Percentiles rank a stretch among this genome's conserved stretches.
Conservation (phyloP, 139 green algal genomes). For the Chlamydomonas sp. region DNA sequence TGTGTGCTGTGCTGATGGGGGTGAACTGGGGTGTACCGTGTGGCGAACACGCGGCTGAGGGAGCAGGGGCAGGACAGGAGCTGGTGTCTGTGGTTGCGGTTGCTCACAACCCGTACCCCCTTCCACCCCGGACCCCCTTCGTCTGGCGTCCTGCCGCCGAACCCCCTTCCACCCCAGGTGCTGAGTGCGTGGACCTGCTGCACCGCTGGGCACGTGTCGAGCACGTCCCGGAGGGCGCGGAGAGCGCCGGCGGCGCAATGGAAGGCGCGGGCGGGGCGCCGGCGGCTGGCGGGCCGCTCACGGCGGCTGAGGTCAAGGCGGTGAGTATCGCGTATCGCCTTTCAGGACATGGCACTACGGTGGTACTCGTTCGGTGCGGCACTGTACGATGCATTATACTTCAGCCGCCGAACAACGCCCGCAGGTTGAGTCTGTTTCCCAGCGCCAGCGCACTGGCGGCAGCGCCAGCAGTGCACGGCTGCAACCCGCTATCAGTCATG, state of each 20-base stretch:
- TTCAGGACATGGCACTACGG: neutral
- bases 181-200: constrained; percentile 68
- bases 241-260: neutral
- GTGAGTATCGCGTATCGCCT: constrained; percentile 38
- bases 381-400: neutral
- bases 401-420: no score
- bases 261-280: neutral
- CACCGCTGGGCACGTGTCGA: constrained; percentile 62
- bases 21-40: neutral
- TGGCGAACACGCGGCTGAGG: neutral
- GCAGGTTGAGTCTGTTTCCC: no score
- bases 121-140: neutral
- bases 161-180: neutral
- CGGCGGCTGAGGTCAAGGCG: constrained; percentile 42
- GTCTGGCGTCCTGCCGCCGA: neutral
- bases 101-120: neutral
- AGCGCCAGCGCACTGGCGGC: no score
- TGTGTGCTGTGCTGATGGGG: neutral
- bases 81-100: neutral
- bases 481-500: neutral
- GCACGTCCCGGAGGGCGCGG: constrained; percentile 15
- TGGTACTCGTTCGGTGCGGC: neutral
- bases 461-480: no score
- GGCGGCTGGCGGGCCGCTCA: constrained; percentile 19
- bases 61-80: neutral